Percentiles rank a stretch among this genome's conserved stretches.
phyloP scores from a whole-genome alignment of 148 eudicot species.

The Vaccinium vitisidaea region DNA sequence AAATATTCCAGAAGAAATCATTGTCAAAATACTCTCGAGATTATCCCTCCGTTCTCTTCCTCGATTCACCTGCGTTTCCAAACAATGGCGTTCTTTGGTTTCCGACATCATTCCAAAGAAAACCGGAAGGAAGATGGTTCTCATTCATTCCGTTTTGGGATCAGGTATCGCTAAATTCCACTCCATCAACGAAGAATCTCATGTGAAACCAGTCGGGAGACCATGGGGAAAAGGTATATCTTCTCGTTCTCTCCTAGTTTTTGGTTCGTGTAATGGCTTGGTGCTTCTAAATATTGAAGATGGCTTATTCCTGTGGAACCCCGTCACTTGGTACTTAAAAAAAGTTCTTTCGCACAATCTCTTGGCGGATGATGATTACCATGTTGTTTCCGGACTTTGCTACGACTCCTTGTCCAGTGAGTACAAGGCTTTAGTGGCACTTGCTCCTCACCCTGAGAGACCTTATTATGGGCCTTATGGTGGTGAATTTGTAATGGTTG shows the following conservation, averaged over 20 bases:
- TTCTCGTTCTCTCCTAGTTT: no score
- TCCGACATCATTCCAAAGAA: not conserved
- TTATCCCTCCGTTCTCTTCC: not conserved
- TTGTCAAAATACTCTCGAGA: slow-evolving; percentile 8
- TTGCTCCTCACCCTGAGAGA: no score
- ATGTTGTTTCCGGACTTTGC: not conserved
- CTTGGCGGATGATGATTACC: not conserved
- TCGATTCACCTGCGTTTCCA: not conserved
- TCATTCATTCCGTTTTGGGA: not conserved
- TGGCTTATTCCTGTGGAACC: slow-evolving; percentile 8
- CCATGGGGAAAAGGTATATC: not conserved
- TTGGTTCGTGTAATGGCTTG: not conserved
- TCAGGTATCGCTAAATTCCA: not conserved
- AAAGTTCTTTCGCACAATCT: not conserved
- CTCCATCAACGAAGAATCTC: not conserved
- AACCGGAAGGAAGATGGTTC: no score
- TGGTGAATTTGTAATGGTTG: not conserved
- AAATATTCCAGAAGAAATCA: not conserved
- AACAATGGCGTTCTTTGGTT: not conserved
- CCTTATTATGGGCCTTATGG: no score
- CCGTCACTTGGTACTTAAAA: not conserved
- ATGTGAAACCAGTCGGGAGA: not conserved
- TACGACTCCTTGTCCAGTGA: not conserved
- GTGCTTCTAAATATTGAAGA: not conserved
- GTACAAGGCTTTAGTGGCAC: slow-evolving; percentile 5